Base-by-base conservation (phyloP, 116 monocot genomes). In the Trichopus zeylanicus region DNA sequence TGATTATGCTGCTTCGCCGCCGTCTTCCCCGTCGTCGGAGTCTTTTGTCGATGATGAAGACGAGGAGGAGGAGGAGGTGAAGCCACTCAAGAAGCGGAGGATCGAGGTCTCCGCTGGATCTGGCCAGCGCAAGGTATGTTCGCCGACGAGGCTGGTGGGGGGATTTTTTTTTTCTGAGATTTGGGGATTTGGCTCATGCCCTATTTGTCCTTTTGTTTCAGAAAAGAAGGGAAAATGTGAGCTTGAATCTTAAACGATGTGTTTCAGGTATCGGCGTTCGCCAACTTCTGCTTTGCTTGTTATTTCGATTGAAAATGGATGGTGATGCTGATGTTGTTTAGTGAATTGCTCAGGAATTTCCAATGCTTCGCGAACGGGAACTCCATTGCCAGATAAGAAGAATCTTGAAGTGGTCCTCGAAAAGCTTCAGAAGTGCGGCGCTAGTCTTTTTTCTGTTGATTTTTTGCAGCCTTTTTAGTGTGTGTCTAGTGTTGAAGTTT, bases 361-460 rank as follows among this genome's bases (percentile, higher is more conserved):
- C n/a, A 42, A 18, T 42, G 55, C 27, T 46, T 51, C 53, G 1
- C 18, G 33, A 25, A 54, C 27, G 20, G 72, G 67, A 42, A 81
- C 78, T 29, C 74, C 62, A 37, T 60, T 81, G 53, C 81, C 85
- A 3, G 77, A 74, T 38, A 58, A 54, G 18, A 71, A 49, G 5
- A 53, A 22, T 15, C 58, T 86, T 47, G 76, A 74, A 30, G 57
- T 33, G 52, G 61, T 86, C 28, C 77, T 86, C 15, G 64, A 81
- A 46, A 86, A 78, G 74, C 81, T 86, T 53, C 85, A 86, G 60
- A 86, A 81, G 85, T 85, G 55, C 27, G 9, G 31, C 46, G 8
- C 25, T 68, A 20, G 25, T 53, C 0, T 63, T 23, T 59, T 29
- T 10, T 66, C 1, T 54, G 54, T 49, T 49, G 49, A 20, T 49